phyloP scores from a whole-genome alignment of 768 basidiomycete genomes.

The Boletus subcaerulescens region DNA sequence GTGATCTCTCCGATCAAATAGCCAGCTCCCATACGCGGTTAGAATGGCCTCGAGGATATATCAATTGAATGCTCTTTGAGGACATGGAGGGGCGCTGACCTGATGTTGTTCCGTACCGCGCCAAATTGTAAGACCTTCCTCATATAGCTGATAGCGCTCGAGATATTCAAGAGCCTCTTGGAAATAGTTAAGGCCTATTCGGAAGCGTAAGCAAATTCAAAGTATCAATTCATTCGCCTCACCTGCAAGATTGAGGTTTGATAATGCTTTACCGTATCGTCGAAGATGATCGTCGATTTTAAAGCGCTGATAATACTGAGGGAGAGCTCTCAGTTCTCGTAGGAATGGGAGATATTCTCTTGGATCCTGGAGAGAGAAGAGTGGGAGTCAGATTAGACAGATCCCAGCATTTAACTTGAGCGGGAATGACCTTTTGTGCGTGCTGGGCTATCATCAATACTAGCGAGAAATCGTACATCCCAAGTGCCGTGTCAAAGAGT shows the following conservation, averaged over 20 bases:
- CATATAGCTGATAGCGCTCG: slow-evolving; percentile 73
- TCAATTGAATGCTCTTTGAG: slow-evolving; percentile 6
- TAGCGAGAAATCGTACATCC: slow-evolving; percentile 98
- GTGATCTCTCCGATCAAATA: slow-evolving; percentile 84
- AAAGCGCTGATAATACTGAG: slow-evolving; percentile 81
- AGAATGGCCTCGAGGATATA: slow-evolving; percentile 52
- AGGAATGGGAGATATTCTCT: slow-evolving; percentile 97
- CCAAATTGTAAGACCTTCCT: slow-evolving; percentile 74
- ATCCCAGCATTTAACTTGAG: neutral
- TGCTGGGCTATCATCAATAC: slow-evolving; percentile 96
- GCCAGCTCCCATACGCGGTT: slow-evolving; percentile 78
- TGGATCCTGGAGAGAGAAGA: slow-evolving; percentile 68
- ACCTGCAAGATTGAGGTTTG: slow-evolving; percentile 75
- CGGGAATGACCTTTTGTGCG: slow-evolving; percentile 80
- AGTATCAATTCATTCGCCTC: slow-evolving; percentile 4
- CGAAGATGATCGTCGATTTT: slow-evolving; percentile 91
- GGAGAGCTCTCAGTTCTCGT: slow-evolving; percentile 72
- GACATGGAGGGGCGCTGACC: slow-evolving; percentile 37
- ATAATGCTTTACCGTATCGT: slow-evolving; percentile 69
- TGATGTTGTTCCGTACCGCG: slow-evolving; percentile 57
- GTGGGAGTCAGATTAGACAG: slow-evolving; percentile 1
- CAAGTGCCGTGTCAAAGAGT: slow-evolving; percentile 91
- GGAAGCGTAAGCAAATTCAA: slow-evolving; percentile 3
- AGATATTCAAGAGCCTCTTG: slow-evolving; percentile 79
- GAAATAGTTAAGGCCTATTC: slow-evolving; percentile 63